Evolutionary conservation across 208 protist genomes (phyloP), one percentile per base, ranked within the genome.

Genomic region (Crithidia sp.): DNA sequence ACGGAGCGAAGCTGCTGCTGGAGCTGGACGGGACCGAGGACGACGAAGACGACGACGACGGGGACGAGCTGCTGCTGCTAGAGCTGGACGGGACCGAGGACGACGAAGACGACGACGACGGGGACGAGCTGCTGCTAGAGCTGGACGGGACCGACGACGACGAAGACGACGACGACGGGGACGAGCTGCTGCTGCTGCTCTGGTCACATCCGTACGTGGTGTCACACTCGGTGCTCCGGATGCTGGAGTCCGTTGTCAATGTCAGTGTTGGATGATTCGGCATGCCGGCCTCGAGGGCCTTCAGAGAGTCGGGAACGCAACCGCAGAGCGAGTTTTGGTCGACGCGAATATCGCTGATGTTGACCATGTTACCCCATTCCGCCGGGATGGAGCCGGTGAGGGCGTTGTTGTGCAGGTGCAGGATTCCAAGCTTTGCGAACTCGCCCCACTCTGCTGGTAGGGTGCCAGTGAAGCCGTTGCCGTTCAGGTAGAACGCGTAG

Each of bases 401-500:
- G 7, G 0, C 4, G 59, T 74, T 74, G 54, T 67, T 53, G 17
- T 74, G 47, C 0, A 74, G 47, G 50, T 59, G 62, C 2, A 74
- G 6, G 12, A 52, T 63, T 0, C 47, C 39, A 5, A 74, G 17
- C 5, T 13, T 40, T 0, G 14, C 37, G 6, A 74, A 41, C 2
- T 7, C 14, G 0, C 59, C 50, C 69, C 69, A 74, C 3, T 7
- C 8, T 2, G 49, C 7, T 5, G 69, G 69, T 0, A 74, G 59
- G 43, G 69, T 54, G 40, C 69, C 69, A 0, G 9, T 60, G 40
- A 74, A 47, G 17, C 12, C 0, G 45, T 74, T 73, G n/a, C 52
- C 44, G 28, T 61, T 49, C 49, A 73, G 17, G 9, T 64, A 57
- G 2, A 73, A 55, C n/a, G 40, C 0, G 40, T 7, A 2, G 37